phyloP scores from a whole-genome alignment of 257 asterid genomes.

The Gentiana dahurica region DNA sequence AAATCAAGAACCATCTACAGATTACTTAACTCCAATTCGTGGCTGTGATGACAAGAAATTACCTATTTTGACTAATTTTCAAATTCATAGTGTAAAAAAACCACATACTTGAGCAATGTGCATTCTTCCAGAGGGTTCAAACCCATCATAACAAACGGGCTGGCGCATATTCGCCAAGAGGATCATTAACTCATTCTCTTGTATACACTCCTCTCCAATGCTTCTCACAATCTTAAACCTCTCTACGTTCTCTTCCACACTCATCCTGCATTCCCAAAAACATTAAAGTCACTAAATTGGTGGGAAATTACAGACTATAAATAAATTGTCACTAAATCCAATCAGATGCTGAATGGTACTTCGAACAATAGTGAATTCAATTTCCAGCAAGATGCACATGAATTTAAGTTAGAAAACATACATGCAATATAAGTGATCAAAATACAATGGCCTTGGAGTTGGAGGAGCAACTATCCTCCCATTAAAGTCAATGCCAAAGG shows the following conservation, averaged over 20 bases:
- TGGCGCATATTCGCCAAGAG: conserved; percentile 58
- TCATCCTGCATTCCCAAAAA: conserved; percentile 27
- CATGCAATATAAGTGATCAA: too few species aligned
- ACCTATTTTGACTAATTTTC: too few species aligned
- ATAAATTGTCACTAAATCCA: neutral
- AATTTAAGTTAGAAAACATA: too few species aligned
- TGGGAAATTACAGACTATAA: neutral
- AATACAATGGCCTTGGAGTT: neutral
- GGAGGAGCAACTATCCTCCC: too few species aligned
- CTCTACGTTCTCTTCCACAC: conserved; percentile 27
- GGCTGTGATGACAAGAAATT: too few species aligned
- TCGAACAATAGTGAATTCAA: too few species aligned
- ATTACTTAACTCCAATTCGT: too few species aligned
- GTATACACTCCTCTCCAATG: conserved; percentile 89
- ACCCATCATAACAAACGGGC: conserved; percentile 77
- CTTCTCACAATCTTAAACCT: conserved; percentile 55
- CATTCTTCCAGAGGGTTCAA: conserved; percentile 96
- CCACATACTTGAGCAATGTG: conserved; percentile 80
- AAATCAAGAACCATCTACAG: too few species aligned
- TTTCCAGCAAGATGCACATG: too few species aligned
- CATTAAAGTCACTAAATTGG: neutral
- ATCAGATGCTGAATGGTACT: neutral
- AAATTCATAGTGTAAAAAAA: neutral
- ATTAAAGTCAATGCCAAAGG: too few species aligned
- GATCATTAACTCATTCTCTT: conserved; percentile 66